Evolutionary conservation across 352 stramenopile genomes (phyloP), one percentile per base, ranked within the genome.

Genomic region (Blastocystis sp.): DNA sequence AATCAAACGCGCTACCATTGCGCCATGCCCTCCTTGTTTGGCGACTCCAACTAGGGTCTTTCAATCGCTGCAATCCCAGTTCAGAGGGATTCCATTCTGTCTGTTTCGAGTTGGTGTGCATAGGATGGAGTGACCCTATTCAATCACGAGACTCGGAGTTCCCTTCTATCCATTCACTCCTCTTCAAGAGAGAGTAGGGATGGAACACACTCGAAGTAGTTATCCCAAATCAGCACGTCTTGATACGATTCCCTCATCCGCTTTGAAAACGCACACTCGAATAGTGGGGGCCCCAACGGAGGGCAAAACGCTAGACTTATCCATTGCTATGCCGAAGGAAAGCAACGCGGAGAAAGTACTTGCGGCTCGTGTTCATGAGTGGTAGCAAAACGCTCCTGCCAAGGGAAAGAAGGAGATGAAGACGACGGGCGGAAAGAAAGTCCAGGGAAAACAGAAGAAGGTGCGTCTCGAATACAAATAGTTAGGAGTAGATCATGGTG

Each of bases 1-100:
- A 79, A 79, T 79, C 69, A 79, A 79, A 79, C 69, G 69, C 69
- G 69, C 69, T 79, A 79, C 69, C 69, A 48, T 79, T 79, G 69
- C 69, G 69, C 69, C 69, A 79, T 79, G 69, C 69, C 69, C 69
- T 79, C 69, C 57, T 63, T 43, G 48, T 57, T 57, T 57, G 6
- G 48, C 48, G 6, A 17, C 28, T 34, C 28, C 28, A 34, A 34
- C 28, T 34, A 34, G 28, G 28, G 28, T 34, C 28, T 34, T 34
- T 34, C 28, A 34, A 34, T 34, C 28, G 28, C 28, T 34, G 28
- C 28, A 34, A 34, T 34, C 0, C 28, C 28, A 34, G 28, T 34
- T 34, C 28, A 34, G 28, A 9, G 28, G 66, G 52, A 64, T 45
- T 43, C 45, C n/a, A 38, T 65, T 81, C 28, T n/a, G 3, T 19